Evolutionary conservation across 257 asterid species (phyloP), one percentile per base, ranked within the genome.

Genomic region (Salvia hispanica): DNA sequence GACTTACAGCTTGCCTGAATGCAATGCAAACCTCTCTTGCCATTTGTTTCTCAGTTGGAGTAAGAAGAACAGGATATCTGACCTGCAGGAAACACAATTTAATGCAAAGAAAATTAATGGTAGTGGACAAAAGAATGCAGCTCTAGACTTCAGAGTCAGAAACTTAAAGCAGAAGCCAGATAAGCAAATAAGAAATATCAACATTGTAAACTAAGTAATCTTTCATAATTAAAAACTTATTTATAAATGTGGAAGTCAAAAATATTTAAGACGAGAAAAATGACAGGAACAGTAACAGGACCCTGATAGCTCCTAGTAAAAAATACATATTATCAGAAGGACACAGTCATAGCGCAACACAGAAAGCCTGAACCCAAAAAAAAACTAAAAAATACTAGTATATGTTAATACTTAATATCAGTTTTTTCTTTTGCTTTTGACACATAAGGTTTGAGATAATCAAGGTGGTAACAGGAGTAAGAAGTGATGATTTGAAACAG

Each of bases 11-110:
- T 90, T 94, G 99, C 84, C 95, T 81, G 77, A 94, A 94, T 51
- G 99, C 99, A 59, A 83, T 66, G 90, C 95, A 90, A 67, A 94
- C 96, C 68, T 94, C 97, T 83, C 99, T 86, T 72, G 99, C 89
- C 91, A 94, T 94, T 82, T 94, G 95, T 80, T 94, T 94, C 83
- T 94, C 99, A 40, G 88, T 53, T 48, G 97, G 99, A 64, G 99
- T 94, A 72, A 94, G 99, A 58, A 94, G 86, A 79, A 94, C 99
- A 72, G 99, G 99, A 82, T 94, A 94, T 47, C 99, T 81, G 56
- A 94, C 95, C 99, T 94, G 92, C 42, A 70, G 80, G 59, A 42
- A 34, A 28, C 53, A 51, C 11, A 59, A 52, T 33, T 36, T 47
- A 66, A 58, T 34, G 67, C 46, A 44, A 48, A 50, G 64, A 31